Evolutionary conservation across 306 rosid genomes (phyloP).

Genomic region (Gillenia trifoliata): DNA sequence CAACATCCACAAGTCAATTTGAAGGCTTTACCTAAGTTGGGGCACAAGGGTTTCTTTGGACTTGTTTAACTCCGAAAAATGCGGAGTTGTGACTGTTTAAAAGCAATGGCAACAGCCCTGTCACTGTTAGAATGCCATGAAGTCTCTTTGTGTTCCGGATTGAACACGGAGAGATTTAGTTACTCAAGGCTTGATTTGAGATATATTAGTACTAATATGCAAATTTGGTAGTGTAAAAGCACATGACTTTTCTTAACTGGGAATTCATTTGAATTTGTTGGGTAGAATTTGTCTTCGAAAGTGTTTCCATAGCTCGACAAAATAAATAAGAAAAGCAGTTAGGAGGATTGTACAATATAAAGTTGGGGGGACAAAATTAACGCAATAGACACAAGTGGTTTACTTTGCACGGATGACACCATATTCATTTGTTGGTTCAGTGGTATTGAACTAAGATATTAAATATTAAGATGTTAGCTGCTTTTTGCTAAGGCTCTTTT

Average conservation of each 20-base stretch:
- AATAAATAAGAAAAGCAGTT: not conserved
- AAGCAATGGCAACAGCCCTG: not conserved
- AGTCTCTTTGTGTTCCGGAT: not conserved
- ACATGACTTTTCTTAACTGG: not conserved
- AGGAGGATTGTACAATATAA: not conserved
- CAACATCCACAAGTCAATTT: not conserved
- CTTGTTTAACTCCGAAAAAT: not conserved
- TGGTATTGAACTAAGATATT: not conserved
- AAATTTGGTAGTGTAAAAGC: not conserved
- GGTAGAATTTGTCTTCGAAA: not conserved
- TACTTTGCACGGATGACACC: not conserved
- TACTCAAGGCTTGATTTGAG: not conserved
- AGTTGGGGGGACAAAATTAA: not conserved
- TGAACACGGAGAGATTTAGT: not conserved
- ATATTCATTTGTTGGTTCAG: not conserved
- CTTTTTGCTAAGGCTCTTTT: not conserved
- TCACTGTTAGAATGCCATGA: not conserved
- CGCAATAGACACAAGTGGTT: not conserved
- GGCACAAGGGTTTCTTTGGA: not conserved
- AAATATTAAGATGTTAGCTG: not conserved
- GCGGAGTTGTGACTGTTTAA: not conserved
- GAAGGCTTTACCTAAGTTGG: not conserved
- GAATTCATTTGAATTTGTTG: not conserved
- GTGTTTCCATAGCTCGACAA: not conserved
- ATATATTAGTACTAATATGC: not conserved